Base-by-base conservation (phyloP, 2,329 filamentous ascomycete genomes). In the Pseudogymnoascus sp. region DNA sequence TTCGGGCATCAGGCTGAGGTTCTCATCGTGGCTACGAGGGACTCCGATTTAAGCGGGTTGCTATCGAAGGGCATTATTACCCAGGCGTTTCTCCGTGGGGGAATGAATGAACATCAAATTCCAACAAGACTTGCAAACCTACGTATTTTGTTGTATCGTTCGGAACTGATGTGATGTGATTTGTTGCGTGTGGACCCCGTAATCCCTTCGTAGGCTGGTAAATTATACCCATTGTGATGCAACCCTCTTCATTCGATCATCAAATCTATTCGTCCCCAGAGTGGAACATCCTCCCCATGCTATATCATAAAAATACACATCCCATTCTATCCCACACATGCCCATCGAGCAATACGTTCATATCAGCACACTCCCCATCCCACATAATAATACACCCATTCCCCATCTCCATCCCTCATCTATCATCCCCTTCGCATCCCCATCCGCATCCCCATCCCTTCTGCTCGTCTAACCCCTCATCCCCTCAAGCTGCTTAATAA, bases 401-500 rank as follows among this genome's bases (percentile, higher is more conserved):
- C 4, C n/a, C 8, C 24, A 50, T 53, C 46, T 28, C 46, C 16
- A 16, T 12, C 10, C 22, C n/a, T n/a, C 43, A 37, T 22, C 24
- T 2, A 7, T 11, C 31, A 31, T 26, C 19, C 41, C 8, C 1
- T 35, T 14, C 24, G 35, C 64, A 66, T 35, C 61, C 22, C 7
- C 31, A 31, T 26, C 19, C 24, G 35, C 64, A 66, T 35, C 61
- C 22, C 7, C 31, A 31, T 26, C 19, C 41, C 8, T 1, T 35
- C 8, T 19, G 35, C 64, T 66, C 31, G 59, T 61, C 62, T 64
- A 61, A 40, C 75, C 74, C 66, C 83, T 77, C 76, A 90, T 77
- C 66, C 76, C 83, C 75, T 95, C 87, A 72, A 98, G 78, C 74
- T 97, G 89, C 81, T 87, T 89, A 76, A 97, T 80, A n/a, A 96